phyloP scores from a whole-genome alignment of 2,329 filamentous ascomycete genomes.

The Neofusicoccum parvum region DNA sequence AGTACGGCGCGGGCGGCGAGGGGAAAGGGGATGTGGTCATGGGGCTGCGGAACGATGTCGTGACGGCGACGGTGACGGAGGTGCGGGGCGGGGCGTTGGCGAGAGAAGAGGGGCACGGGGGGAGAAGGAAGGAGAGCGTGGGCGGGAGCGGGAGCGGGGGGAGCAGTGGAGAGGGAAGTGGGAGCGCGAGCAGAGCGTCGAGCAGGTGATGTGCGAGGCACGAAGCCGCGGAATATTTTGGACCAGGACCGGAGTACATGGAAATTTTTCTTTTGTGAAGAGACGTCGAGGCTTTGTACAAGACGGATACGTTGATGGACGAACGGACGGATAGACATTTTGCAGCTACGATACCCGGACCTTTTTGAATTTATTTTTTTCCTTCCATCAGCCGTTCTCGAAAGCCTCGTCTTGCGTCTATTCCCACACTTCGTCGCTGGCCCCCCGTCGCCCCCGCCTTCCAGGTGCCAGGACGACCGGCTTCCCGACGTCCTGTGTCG shows the following conservation, averaged over 20 bases:
- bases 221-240: neutral
- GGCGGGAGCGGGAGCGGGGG: neutral
- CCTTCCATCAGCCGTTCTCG: no score
- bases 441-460: no score
- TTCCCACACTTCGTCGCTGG: no score
- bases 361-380: neutral
- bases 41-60: slow-evolving; percentile 3
- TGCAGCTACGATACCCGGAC: neutral
- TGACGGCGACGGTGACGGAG: neutral
- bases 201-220: neutral
- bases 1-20: neutral
- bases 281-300: neutral
- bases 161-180: neutral
- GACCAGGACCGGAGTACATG: neutral
- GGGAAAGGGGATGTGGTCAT: neutral
- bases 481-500: no score
- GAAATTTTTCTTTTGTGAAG: neutral
- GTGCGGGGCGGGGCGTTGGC: neutral
- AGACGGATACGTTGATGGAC: neutral
- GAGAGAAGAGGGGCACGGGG: neutral
- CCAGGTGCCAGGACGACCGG: no score
- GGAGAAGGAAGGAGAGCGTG: neutral
- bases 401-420: no score
- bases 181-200: neutral
- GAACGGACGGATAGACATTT: neutral